phyloP scores from a whole-genome alignment of 805 yeast species.

The Wickerhamomyces bovis region DNA sequence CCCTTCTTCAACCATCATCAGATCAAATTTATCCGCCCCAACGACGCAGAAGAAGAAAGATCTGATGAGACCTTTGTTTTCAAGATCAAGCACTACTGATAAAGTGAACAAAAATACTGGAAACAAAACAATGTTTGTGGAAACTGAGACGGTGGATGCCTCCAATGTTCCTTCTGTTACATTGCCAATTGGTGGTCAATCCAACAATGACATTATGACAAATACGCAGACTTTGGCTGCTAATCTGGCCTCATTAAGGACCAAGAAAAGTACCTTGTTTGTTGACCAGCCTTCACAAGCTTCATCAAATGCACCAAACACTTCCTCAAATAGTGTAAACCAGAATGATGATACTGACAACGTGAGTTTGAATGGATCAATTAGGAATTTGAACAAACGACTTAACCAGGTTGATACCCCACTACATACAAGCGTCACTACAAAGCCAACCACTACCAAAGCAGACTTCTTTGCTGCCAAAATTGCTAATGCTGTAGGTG shows the following conservation, averaged over 20 bases:
- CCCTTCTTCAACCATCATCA: not conserved
- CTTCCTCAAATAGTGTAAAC: not conserved
- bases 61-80: conserved; percentile 18
- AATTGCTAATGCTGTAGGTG: conserved; percentile 90
- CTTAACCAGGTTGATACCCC: conserved; percentile 15
- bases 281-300: conserved; percentile 14
- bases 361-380: conserved; percentile 21
- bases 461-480: conserved; percentile 95
- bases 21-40: not conserved
- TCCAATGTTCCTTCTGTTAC: conserved; percentile 24
- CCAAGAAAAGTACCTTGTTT: conserved; percentile 31
- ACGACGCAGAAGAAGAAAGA: conserved; percentile 17
- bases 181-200: conserved; percentile 18
- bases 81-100: conserved; percentile 22
- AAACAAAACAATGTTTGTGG: conserved; percentile 43
- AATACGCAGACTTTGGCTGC: conserved; percentile 24
- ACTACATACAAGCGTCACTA: conserved; percentile 6
- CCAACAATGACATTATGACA: conserved; percentile 13
- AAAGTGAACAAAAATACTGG: conserved; percentile 9
- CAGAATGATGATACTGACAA: conserved; percentile 17
- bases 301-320: conserved; percentile 6
- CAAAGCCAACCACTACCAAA: conserved; percentile 45
- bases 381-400: conserved; percentile 18
- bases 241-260: conserved; percentile 26
- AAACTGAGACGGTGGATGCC: conserved; percentile 56